Evolutionary conservation across 192 early-diverging fungal genomes (phyloP).

Genomic region (Paraglomus brasilianum): DNA sequence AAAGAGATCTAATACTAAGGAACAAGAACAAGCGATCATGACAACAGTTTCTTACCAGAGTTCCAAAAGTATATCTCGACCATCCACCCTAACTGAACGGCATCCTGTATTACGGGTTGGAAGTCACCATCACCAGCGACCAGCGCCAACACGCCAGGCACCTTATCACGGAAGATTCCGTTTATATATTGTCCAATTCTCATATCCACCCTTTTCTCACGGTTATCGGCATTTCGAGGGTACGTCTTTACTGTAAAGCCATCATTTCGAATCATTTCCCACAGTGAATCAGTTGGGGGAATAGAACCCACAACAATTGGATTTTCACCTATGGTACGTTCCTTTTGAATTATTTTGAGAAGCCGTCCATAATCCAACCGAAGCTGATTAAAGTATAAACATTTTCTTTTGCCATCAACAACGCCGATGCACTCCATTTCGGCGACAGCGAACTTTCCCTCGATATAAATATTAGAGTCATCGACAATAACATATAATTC

Average conservation of each 20-base stretch:
- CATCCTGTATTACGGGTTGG: background rate
- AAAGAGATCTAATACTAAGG: too few relatives aligned
- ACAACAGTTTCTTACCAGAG: background rate
- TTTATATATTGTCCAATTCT: background rate
- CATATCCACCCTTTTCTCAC: background rate
- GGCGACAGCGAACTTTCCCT: too few relatives aligned
- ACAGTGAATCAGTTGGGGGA: slow-evolving; percentile 8
- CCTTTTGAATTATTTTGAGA: background rate
- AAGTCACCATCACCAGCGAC: background rate
- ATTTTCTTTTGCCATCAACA: slow-evolving; percentile 4
- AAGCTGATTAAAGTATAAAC: background rate
- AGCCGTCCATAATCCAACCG: background rate
- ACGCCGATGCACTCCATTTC: too few relatives aligned
- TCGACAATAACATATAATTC: too few relatives aligned
- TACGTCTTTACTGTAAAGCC: background rate
- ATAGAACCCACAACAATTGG: background rate
- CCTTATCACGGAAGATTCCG: background rate
- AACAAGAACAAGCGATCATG: background rate
- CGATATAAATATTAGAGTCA: too few relatives aligned
- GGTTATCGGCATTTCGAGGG: background rate
- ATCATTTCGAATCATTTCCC: background rate
- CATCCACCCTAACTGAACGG: background rate
- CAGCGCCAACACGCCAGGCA: slow-evolving; percentile 3
- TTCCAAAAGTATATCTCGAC: slow-evolving; percentile 17
- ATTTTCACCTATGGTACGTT: background rate